These are phyloP conservation scores for Venturia pyrina DNA, from an alignment of 2,329 filamentous ascomycete genomes.

Conservation along the genomic window DNA sequence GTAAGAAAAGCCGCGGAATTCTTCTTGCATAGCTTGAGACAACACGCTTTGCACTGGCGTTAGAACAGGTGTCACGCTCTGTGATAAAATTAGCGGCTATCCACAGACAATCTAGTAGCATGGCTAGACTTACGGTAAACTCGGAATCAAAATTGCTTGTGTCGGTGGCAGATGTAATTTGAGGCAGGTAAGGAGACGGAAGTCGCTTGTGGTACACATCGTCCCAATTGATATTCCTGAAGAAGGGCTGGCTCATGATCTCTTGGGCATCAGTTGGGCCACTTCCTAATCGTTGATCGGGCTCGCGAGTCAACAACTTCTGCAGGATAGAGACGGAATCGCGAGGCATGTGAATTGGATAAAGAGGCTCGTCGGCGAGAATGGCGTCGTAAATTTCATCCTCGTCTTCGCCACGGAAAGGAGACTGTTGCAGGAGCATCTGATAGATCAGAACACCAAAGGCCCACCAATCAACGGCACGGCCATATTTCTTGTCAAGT, in stretches of 20 bases:
- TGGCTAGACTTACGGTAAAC: conserved; percentile 96
- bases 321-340: conserved; percentile 97
- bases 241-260: conserved; percentile 98
- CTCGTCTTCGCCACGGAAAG: conserved; percentile 96
- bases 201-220: conserved; percentile 96
- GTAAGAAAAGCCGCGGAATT: conserved; percentile 98
- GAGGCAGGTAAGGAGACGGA: conserved; percentile 77
- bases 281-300: conserved; percentile 82
- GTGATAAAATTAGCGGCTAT: conserved; percentile 34
- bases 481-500: conserved; percentile 94
- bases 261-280: conserved; percentile 96
- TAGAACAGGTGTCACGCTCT: conserved; percentile 15
- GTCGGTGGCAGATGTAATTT: conserved; percentile 85
- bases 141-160: conserved; percentile 99
- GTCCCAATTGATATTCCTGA: conserved; percentile 96
- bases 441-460: conserved; percentile 99
- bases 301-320: conserved; percentile 91
- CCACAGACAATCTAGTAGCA: conserved; percentile 94
- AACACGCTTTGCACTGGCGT: conserved; percentile 51
- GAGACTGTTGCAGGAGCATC: conserved; percentile 97
- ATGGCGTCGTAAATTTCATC: conserved; percentile 99
- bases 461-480: conserved; percentile 98
- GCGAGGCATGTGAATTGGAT: conserved; percentile 96
- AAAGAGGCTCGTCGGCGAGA: conserved; percentile 90
- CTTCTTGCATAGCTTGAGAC: conserved; percentile 97